Evolutionary conservation across 169 alveolate species (phyloP).

Genomic region (Eimeria nieschulzi): DNA sequence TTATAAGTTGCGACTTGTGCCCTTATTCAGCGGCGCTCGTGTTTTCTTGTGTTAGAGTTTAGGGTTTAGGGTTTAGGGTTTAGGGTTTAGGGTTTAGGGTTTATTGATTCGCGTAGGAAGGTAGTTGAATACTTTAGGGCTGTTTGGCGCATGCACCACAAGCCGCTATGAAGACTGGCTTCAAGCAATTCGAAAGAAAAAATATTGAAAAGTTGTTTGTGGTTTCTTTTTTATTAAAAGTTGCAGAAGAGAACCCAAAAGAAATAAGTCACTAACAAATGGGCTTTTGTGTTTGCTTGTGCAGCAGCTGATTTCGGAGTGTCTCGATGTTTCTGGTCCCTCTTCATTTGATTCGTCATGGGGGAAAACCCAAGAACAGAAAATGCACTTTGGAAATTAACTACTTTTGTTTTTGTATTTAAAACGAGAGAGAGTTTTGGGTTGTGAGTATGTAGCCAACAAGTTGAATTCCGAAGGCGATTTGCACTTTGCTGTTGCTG

Average conservation of each 20-base stretch:
- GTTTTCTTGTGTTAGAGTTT: background rate
- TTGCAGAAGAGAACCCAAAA: constrained; percentile 2
- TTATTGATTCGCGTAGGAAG: background rate
- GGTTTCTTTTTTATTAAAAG: background rate
- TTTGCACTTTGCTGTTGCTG: too few relatives aligned
- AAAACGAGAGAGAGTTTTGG: too few relatives aligned
- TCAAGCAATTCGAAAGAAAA: background rate
- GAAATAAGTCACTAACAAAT: background rate
- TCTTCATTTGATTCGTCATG: too few relatives aligned
- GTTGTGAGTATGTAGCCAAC: too few relatives aligned
- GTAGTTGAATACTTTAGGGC: too few relatives aligned
- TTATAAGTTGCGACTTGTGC: background rate
- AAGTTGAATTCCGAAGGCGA: too few relatives aligned
- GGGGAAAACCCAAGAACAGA: too few relatives aligned
- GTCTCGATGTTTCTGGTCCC: too few relatives aligned
- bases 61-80: constrained; percentile 32
- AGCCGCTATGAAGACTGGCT: background rate
- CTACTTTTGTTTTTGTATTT: too few relatives aligned
- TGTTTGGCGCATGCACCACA: too few relatives aligned
- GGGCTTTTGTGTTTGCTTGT: constrained; percentile 36
- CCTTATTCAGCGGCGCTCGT: background rate
- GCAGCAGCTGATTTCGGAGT: too few relatives aligned
- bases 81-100: constrained; percentile 27
- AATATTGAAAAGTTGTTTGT: background rate
- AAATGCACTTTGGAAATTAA: too few relatives aligned